Base-by-base conservation (phyloP, 2,329 filamentous ascomycete genomes). In the Nigrograna mackinnonii region DNA sequence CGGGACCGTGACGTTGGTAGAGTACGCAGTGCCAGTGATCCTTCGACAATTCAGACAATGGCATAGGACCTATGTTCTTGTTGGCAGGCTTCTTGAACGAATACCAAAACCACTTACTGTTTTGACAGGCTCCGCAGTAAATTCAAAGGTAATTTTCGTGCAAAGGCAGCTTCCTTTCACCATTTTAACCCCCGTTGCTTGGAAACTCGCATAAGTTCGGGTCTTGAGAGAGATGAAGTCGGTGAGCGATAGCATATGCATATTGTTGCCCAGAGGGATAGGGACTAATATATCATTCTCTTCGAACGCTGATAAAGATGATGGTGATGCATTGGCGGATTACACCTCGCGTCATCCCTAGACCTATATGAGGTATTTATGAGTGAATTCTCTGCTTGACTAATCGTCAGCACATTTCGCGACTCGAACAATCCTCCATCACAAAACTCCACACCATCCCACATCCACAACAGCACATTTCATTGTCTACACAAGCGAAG, bases 101-200 rank as follows among this genome's bases (percentile, higher is more conserved):
- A 20, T 33, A 7, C 18, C 11, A 30, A 5, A 16, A 18, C 22
- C 6, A 37, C 35, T 37, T 34, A 55, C 43, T 14, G 42, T 53
- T 35, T 44, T 49, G 5, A 43, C 37, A 28, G 66, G 57, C 30
- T 65, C 60, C 18, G 60, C 60, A 4, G 55, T 49, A 35, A 64
- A 61, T 39, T 67, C 52, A 43, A 68, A 69, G 13, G 55, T 58
- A 37, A 63, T 60, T n/a, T 65, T 60, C 13, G 64, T 66, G 43
- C 67, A 69, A 20, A 62, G 18, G 45, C 63, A 66, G 22, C 54
- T 56, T 46, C 63, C 63, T 45, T 59, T 60, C 12, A 40, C 38
- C 52, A 57, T 55, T 30, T 22, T 44, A n/a, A 45, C 32, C 7
- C 35, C 36, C n/a, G 21, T 46, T 6, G 37, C 39, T 35, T 33